phyloP scores from a whole-genome alignment of 352 stramenopile species.

The Globisporangium acanthophoron region DNA sequence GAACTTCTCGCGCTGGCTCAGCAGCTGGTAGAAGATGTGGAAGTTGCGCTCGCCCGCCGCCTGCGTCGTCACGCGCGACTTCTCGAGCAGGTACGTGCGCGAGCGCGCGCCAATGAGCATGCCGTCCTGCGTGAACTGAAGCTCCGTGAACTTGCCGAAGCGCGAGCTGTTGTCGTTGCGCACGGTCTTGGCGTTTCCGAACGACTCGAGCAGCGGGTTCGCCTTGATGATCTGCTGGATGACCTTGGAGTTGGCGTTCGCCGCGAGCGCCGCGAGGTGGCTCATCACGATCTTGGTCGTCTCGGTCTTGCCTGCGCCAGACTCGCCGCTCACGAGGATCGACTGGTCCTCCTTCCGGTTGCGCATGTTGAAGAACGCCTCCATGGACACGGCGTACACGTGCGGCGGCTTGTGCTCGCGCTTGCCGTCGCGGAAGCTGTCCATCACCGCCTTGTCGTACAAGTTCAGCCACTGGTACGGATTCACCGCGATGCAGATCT shows the following conservation, averaged over 20 bases:
- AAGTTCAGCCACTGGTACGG: conserved; percentile 85
- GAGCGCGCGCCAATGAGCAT: conserved; percentile 76
- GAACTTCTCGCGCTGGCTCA: conserved; percentile 49
- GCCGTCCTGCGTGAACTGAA: conserved; percentile 72
- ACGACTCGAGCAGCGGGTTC: conserved; percentile 83
- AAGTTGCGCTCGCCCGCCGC: conserved; percentile 90
- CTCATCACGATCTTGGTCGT: conserved; percentile 92
- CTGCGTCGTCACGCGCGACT: conserved; percentile 88
- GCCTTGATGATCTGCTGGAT: conserved; percentile 95
- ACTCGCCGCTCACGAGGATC: conserved; percentile 85
- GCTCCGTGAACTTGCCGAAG: conserved; percentile 86
- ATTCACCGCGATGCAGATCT: conserved; percentile 87
- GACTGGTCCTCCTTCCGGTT: conserved; percentile 72
- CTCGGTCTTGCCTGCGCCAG: conserved; percentile 90
- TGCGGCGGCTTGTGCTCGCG: conserved; percentile 73
- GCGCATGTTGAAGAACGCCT: conserved; percentile 82
- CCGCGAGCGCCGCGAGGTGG: conserved; percentile 68
- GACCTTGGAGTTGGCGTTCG: conserved; percentile 83
- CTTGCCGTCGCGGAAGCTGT: conserved; percentile 66
- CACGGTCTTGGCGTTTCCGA: conserved; percentile 84
- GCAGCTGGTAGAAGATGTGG: conserved; percentile 95
- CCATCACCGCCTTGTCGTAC: conserved; percentile 70
- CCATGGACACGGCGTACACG: conserved; percentile 85
- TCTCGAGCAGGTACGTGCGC: conserved; percentile 90
- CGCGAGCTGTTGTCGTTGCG: conserved; percentile 84